Evolutionary conservation across 192 early-diverging fungal genomes (phyloP), one percentile per base, ranked within the genome.

Genomic region (Piromyces sp.): DNA sequence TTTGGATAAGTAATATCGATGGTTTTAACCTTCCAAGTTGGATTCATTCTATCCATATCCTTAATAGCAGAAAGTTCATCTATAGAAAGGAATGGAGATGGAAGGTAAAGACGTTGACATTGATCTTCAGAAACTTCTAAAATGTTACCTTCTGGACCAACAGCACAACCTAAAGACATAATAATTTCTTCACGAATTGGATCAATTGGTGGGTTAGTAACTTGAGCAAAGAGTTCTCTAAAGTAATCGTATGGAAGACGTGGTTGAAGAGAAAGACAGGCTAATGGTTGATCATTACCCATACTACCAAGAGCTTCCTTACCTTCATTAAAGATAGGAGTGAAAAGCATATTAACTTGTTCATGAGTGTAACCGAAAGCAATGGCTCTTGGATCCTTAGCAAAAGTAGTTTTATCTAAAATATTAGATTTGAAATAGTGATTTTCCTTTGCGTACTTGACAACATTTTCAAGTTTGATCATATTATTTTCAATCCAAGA

Each of bases 251-350:
- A 99, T 79, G 95, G 88, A 80, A 97, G 90, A 38, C 95, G 94
- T 29, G 96, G 96, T 82, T 94, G 88, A 30, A 87, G 87, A 17
- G 96, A 91, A 82, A 99, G 86, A 89, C 97, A 99, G 14, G 97
- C 96, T 33, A 99, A 90, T 38, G 96, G 93, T 14, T 93, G 92
- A 87, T 99, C 97, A 87, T 95, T 96, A 85, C 97, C 97, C 97
- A 98, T 99, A 33, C 96, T 98, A 16, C 97, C 97, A 31, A 99
- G 91, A 22, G 96, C 94, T 88, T 99, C 97, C 88, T 99, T 98
- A 79, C 95, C 96, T 79, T 94, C 89, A 15, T 81, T 86, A 22
- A 87, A 92, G 96, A 99, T 99, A 14, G 97, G 97, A 30, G 90
- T 84, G 79, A 97, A 89, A 33, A 99, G 86, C 82, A 95, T 88